Evolutionary conservation across 2,329 filamentous ascomycete species (phyloP).

Genomic region (Pochonia chlamydosporia): DNA sequence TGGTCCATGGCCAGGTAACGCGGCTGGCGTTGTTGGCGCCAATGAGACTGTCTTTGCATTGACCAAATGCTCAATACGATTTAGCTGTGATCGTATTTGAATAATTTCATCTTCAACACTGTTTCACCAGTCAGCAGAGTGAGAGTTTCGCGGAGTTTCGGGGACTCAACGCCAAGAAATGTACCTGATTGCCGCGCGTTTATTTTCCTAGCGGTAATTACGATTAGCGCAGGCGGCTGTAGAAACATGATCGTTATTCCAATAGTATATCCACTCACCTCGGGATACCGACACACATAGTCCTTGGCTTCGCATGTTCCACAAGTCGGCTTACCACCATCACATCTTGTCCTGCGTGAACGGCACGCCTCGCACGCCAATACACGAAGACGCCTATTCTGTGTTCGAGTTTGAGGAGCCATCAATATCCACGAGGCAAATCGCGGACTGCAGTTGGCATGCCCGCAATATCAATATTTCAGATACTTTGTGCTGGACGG

Average conservation of each 20-base stretch:
- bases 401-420: slow-evolving; percentile 2
- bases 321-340: slow-evolving; percentile 6
- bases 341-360: slow-evolving; percentile 7
- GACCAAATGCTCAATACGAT: slow-evolving; percentile 3
- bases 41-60: background rate
- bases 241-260: background rate
- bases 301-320: slow-evolving; percentile 1
- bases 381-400: slow-evolving; percentile 1
- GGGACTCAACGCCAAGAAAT: no score
- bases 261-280: no score
- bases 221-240: background rate
- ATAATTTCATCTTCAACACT: slow-evolving; percentile 5
- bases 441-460: slow-evolving; percentile 1
- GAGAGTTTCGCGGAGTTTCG: no score
- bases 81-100: slow-evolving; percentile 4
- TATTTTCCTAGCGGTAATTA: slow-evolving; percentile 2
- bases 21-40: background rate
- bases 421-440: background rate
- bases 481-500: background rate
- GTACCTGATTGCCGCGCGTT: background rate
- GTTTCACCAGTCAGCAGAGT: background rate
- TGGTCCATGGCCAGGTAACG: background rate
- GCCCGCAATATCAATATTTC: slow-evolving; percentile 3
- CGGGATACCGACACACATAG: slow-evolving; percentile 6
- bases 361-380: slow-evolving; percentile 9